Evolutionary conservation across 345 rosid genomes (phyloP), one percentile per base, ranked within the genome.

Genomic region (Atalantia buxifolia): DNA sequence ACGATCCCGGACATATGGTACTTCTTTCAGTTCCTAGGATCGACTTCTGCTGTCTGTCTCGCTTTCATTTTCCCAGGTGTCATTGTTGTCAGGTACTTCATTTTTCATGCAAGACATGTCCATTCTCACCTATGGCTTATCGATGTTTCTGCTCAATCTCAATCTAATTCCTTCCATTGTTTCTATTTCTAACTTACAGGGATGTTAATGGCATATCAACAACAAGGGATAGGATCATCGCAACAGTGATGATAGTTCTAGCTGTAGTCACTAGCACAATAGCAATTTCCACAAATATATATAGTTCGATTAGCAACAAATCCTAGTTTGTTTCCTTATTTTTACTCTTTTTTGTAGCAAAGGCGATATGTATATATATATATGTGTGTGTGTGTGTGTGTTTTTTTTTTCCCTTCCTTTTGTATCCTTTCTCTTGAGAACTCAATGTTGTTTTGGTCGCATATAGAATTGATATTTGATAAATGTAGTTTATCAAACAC

Each of bases 21-120:
- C 79, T 83, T 91, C 79, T 95, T 95, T 69, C 98, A 92, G 87
- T 91, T 93, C 85, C 10, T 92, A 71, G 98, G 98, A 83, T 93
- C 98, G 55, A 93, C 98, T 40, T 76, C 95, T 22, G 92, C 95
- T 4, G 97, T 95, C 59, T 88, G 87, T 76, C 91, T 95, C 13
- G 93, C 91, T 31, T 92, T 95, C 88, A 93, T 95, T 76, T 95
- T 95, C 76, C 98, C 98, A 0, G 97, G 88, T 30, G 91, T 88
- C 9, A 90, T 95, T 67, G 97, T 87, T 66, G 75, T 93, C 50
- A 90, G 94, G 98, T 95, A 86, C 25, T 40, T 45, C 31, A 1
- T 55, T 67, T 53, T 2, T 27, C 61, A 35, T 9, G 25, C 24
- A 7, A 35, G 40, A n/a, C 33, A 2, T 48, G n/a, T 3, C 13